Evolutionary conservation across 1,284 basidiomycete genomes (phyloP).

Genomic region (Austropuccinia psidii): DNA sequence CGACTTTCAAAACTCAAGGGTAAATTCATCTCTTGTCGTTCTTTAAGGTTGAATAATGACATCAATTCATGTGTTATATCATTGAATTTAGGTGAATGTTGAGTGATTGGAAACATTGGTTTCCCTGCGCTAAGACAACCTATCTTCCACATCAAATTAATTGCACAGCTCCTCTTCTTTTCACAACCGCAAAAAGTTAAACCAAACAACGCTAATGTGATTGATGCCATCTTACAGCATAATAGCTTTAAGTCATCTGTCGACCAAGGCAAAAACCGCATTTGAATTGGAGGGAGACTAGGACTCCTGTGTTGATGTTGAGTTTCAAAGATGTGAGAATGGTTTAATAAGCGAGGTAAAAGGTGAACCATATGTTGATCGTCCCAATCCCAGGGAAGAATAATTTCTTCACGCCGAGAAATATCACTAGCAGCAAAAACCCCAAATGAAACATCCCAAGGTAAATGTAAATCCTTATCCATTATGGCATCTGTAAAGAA

Average conservation of each 20-base stretch:
- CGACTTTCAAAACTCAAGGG: constrained; percentile 22
- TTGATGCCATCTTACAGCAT: constrained; percentile 24
- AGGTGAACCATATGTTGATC: constrained; percentile 79
- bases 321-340: constrained; percentile 20
- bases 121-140: constrained; percentile 33
- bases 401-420: constrained; percentile 72
- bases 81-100: neutral
- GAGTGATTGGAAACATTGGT: constrained; percentile 25
- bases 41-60: constrained; percentile 14
- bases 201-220: constrained; percentile 30
- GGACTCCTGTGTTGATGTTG: constrained; percentile 23
- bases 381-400: constrained; percentile 94
- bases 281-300: neutral
- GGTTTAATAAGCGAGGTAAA: constrained; percentile 57
- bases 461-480: constrained; percentile 55
- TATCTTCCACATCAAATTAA: constrained; percentile 37
- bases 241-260: constrained; percentile 11
- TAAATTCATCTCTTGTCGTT: constrained; percentile 4
- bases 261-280: constrained; percentile 30
- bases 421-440: constrained; percentile 74
- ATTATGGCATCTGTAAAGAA: constrained; percentile 1
- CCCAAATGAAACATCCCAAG: constrained; percentile 52
- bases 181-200: constrained; percentile 34
- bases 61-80: neutral
- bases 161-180: constrained; percentile 25